Base-by-base conservation (phyloP, 768 basidiomycete species). In the Russula sp. region DNA sequence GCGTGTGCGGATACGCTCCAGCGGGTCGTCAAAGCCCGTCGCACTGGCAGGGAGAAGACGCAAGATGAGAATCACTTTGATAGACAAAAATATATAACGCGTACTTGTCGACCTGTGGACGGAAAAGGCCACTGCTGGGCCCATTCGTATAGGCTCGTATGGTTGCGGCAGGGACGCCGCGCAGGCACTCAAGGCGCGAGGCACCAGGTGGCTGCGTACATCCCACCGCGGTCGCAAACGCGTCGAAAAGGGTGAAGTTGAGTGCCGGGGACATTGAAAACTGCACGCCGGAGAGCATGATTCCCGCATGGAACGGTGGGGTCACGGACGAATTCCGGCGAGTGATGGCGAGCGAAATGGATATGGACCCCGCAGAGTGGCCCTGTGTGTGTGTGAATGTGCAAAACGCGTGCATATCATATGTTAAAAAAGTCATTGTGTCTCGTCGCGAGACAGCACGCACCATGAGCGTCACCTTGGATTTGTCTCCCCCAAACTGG, bases 401-500 rank as follows among this genome's bases (percentile, higher is more conserved):
- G n/a, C n/a, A n/a, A n/a, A n/a, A n/a, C n/a, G n/a, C n/a, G n/a
- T n/a, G n/a, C n/a, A n/a, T n/a, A n/a, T n/a, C n/a, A n/a, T n/a
- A n/a, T n/a, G n/a, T n/a, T n/a, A n/a, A n/a, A n/a, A n/a, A n/a
- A n/a, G n/a, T n/a, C n/a, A n/a, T n/a, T n/a, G n/a, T 54, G 5
- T 62, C 60, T 16, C 39, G 25, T 10, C n/a, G n/a, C n/a, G 69
- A 38, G 22, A 70, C 60, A 0, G 20, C 11, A 57, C 64, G 13
- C 47, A 68, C 69, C 65, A 70, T 69, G 14, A 73, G 66, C n/a
- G 73, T 69, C 7, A 77, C 78, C 70, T 77, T 75, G 9, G 32
- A 66, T 29, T 74, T 75, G 61, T 80, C 81, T 14, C 85, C 85
- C 8, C 87, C 86, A 63, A 87, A 88, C 0, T 70, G 69, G n/a